Evolutionary conservation across 306 rosid genomes (phyloP), one percentile per base, ranked within the genome.

Genomic region (Malus orientalis): DNA sequence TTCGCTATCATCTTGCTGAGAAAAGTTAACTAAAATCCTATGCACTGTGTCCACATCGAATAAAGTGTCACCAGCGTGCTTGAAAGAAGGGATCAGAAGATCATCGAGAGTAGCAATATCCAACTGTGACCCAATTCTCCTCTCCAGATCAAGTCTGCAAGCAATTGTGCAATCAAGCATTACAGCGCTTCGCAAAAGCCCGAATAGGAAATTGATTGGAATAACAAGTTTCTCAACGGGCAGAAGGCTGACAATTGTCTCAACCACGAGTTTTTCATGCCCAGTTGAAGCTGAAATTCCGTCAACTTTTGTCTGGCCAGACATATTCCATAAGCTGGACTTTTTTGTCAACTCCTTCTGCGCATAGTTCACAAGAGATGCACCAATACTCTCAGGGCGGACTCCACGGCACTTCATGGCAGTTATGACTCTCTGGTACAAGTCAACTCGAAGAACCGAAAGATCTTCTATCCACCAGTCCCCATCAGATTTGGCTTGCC

Each of bases 381-480:
- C 96, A 64, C 96, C 99, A 1, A 96, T 90, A 51, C 98, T 96
- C 86, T 96, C 99, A 0, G 99, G 98, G 33, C 98, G 90, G 40
- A 96, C 98, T 10, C 99, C 99, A 0, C 99, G 98, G 29, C 91
- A 93, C 79, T 96, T 96, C 93, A 93, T 96, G 25, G 99, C 99
- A 29, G 91, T 82, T 78, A 96, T 93, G 62, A 93, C 99, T 86
- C 93, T 82, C 45, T 89, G 89, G 47, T 79, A 96, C 88, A 96
- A 84, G 81, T 96, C 99, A 23, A 89, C 80, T 40, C 99, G 86
- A 51, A 96, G 87, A 81, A 84, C 89, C n/a, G 97, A 92, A 65
- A 96, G 88, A 83, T 96, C 99, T 81, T 96, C 99, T 47, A 96
- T 89, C 99, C 99, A 96, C 99, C 99, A 96, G 73, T 96, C 99